Conservation (phyloP, 179 eudicot genomes). For the Vitellaria paradoxa region DNA sequence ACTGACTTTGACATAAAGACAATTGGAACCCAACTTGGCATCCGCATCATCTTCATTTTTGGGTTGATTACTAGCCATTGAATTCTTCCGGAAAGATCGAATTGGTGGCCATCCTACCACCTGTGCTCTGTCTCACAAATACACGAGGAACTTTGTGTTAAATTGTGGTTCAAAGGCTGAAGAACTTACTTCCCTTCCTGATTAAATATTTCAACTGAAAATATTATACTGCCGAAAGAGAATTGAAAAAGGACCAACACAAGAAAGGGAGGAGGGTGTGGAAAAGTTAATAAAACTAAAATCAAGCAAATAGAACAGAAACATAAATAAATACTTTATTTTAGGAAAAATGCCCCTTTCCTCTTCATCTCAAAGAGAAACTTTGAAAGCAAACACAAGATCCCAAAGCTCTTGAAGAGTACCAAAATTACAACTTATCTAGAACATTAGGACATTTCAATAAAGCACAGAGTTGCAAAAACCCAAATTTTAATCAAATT, state of each 20-base stretch:
- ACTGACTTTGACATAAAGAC: slow-evolving; percentile 62
- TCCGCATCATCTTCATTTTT: slow-evolving; percentile 29
- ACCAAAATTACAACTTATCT: neutral
- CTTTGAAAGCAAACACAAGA: neutral
- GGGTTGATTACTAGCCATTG: slow-evolving; percentile 42
- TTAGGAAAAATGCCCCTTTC: neutral
- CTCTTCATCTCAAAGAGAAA: neutral
- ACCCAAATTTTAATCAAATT: neutral
- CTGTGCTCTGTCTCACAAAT: slow-evolving; percentile 42
- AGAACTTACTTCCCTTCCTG: neutral
- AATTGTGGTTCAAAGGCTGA: neutral
- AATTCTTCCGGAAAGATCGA: slow-evolving; percentile 61
- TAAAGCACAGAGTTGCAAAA: neutral
- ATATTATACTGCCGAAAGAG: neutral
- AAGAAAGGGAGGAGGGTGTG: neutral
- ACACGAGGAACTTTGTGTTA: neutral
- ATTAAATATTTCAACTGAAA: neutral
- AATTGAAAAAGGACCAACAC: neutral
- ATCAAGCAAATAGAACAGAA: slow-evolving; percentile 3
- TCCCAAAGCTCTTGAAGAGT: neutral
- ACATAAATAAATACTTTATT: neutral
- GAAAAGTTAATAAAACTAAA: neutral
- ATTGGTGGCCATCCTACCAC: slow-evolving; percentile 84
- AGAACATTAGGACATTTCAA: neutral
- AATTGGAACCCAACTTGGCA: slow-evolving; percentile 33